Evolutionary conservation across 768 basidiomycete species (phyloP), one percentile per base, ranked within the genome.

Genomic region (Pleurotus sapidus): DNA sequence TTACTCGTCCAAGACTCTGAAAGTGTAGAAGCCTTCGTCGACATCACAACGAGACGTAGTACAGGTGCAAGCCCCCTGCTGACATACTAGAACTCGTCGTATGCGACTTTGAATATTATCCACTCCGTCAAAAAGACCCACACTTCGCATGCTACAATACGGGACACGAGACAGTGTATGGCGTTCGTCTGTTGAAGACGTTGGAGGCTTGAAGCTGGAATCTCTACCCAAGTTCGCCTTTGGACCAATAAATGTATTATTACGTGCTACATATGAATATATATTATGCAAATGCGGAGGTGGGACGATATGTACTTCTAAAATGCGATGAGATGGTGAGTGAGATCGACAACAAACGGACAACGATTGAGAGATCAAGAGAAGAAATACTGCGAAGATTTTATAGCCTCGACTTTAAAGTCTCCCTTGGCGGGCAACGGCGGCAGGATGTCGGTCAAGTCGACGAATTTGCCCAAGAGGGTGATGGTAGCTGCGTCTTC

Each of bases 341-440:
- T 39, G 42, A 43, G 5, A 20, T 39, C 42, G 51, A 54, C 39
- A 43, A 54, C 51, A 18, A 23, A 42, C 18, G 27, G 42, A 53
- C 45, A 39, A 20, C 47, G 17, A 47, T n/a, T 42, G 34, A 51
- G 45, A 27, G 42, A 62, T 73, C 82, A 97, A 43, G 95, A 95
- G 81, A 98, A 98, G 82, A 98, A 98, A 72, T 98, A 98, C 38
- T 80, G 78, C 43, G 89, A 92, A 57, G 84, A 72, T 68, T 88
- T 88, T 72, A 98, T 95, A 59, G 77, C 78, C 64, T 83, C 77
- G 60, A 98, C 93, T 61, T 91, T 82, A 69, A 98, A 97, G 57
- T 77, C 76, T 55, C 96, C 96, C 75, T 91, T 93, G 70, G 83
- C 68, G 0, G 96, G 96, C 18, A 94, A 70, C 0, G 86, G 88